These are phyloP conservation scores for Arctostaphylos glauca DNA, from an alignment of 148 eudicot genomes.

Conservation along the genomic window DNA sequence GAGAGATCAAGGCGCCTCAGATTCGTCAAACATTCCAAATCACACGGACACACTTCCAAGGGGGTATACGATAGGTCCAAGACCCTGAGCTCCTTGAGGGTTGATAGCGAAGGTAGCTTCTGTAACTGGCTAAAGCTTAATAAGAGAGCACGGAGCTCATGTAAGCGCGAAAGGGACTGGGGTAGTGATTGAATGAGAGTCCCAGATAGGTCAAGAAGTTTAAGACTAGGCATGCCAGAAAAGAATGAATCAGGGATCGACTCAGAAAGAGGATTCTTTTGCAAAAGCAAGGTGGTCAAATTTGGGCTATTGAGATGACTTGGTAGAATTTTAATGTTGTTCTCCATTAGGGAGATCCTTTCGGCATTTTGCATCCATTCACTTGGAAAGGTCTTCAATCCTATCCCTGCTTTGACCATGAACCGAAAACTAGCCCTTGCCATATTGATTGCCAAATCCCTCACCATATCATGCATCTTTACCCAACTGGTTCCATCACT, in stretches of 20 bases:
- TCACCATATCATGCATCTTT: too few species aligned
- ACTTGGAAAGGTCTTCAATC: slow-evolving; percentile 13
- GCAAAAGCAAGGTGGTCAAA: slow-evolving; percentile 23
- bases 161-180: slow-evolving; percentile 17
- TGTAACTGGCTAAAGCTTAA: slow-evolving; percentile 12
- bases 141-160: slow-evolving; percentile 15
- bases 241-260: slow-evolving; percentile 18
- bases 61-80: slow-evolving; percentile 27
- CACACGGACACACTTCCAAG: slow-evolving; percentile 12
- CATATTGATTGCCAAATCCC: too few species aligned
- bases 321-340: slow-evolving; percentile 14
- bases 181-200: slow-evolving; percentile 17
- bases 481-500: too few species aligned
- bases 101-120: slow-evolving; percentile 20
- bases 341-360: slow-evolving; percentile 24
- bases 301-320: slow-evolving; percentile 12
- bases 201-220: slow-evolving; percentile 22
- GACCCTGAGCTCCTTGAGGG: slow-evolving; percentile 19
- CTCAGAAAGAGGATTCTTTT: slow-evolving; percentile 12
- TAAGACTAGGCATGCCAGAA: slow-evolving; percentile 6
- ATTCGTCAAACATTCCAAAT: slow-evolving; percentile 9
- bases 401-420: background rate
- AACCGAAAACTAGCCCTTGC: too few species aligned
- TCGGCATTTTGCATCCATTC: slow-evolving; percentile 18
- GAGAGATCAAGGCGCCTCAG: slow-evolving; percentile 25